A percentile compares a stretch with the other conserved stretches of the same genome.
Evolutionary conservation across 768 basidiomycete genomes (phyloP).

Genomic region (Boletus rubescentipes): DNA sequence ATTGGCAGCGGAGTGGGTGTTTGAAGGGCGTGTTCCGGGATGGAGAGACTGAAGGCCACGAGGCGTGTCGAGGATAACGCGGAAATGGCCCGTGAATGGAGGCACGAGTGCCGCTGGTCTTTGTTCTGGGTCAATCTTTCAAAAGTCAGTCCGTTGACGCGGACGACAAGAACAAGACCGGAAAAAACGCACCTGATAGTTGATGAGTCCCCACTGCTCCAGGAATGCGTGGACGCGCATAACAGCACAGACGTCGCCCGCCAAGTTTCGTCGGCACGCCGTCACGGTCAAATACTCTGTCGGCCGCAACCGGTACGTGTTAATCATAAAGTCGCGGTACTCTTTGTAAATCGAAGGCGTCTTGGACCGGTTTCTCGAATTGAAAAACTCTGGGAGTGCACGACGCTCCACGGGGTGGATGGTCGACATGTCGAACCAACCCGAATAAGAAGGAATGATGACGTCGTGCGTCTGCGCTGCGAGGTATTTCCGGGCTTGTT

Average conservation of each 20-base stretch:
- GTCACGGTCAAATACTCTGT: conserved; percentile 97
- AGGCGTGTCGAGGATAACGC: conserved; percentile 95
- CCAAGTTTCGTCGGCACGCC: conserved; percentile 92
- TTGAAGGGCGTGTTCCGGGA: conserved; percentile 65
- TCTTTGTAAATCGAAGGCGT: conserved; percentile 98
- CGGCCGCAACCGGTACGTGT: conserved; percentile 93
- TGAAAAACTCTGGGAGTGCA: conserved; percentile 97
- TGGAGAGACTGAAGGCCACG: conserved; percentile 94
- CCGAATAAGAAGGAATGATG: conserved; percentile 94
- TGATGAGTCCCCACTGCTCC: conserved; percentile 98
- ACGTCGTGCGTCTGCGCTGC: conserved; percentile 97
- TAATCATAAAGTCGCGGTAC: conserved; percentile 99
- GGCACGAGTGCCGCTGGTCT: conserved; percentile 92
- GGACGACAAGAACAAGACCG: neutral
- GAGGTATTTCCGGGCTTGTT: conserved; percentile 90
- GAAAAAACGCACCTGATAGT: conserved; percentile 79
- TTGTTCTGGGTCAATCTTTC: conserved; percentile 94
- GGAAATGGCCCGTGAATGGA: conserved; percentile 98
- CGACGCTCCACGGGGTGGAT: conserved; percentile 91
- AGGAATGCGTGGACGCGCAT: conserved; percentile 99
- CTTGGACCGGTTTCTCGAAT: conserved; percentile 90
- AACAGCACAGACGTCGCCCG: conserved; percentile 97
- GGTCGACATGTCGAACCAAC: conserved; percentile 96
- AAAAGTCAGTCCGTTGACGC: conserved; percentile 6
- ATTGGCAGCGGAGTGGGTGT: conserved; percentile 46